Evolutionary conservation across 257 asterid species (phyloP), one percentile per base, ranked within the genome.

Genomic region (Nicotiana undulata): DNA sequence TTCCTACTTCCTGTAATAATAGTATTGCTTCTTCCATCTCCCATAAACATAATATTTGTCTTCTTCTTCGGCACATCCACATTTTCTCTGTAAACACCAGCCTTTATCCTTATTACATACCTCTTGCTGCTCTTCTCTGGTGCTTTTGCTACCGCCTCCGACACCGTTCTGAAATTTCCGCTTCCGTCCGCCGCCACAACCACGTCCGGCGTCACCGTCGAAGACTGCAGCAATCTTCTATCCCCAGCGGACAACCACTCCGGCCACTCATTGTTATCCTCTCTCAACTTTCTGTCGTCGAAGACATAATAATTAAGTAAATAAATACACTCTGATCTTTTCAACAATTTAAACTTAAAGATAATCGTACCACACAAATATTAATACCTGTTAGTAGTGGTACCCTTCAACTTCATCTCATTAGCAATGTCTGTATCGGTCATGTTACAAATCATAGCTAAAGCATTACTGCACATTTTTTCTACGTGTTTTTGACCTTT

Each of bases 121-220:
- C 98, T 82, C 82, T 29, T 55, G 44, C 81, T 89, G 5, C 98
- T 92, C 85, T 63, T 89, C 74, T 70, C 83, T 81, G 98, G 98
- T 16, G 98, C 98, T 9, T 91, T 94, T 20, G 90, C 94, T 77
- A 94, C 97, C 2, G 98, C 98, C 75, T 89, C 97, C 49, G 94
- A 26, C 40, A 94, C 90, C 0, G 97, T 93, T 83, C 84, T 85
- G 81, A 77, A 88, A 82, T 94, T 28, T 1, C 98, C 98, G 5
- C 93, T 91, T 0, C 98, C 98, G 72, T 94, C 98, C 6, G 96
- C 95, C 18, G 98, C 98, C 82, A 94, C 98, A 65, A 87, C 90
- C 74, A 86, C 98, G 66, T 94, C 34, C 0, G 98, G 88, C 4
- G 80, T 86, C 77, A 93, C 93, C 17, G 88, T 18, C 4, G 92